Conservation (phyloP, 192 early-diverging fungal genomes). For the Coemansia sp. region DNA sequence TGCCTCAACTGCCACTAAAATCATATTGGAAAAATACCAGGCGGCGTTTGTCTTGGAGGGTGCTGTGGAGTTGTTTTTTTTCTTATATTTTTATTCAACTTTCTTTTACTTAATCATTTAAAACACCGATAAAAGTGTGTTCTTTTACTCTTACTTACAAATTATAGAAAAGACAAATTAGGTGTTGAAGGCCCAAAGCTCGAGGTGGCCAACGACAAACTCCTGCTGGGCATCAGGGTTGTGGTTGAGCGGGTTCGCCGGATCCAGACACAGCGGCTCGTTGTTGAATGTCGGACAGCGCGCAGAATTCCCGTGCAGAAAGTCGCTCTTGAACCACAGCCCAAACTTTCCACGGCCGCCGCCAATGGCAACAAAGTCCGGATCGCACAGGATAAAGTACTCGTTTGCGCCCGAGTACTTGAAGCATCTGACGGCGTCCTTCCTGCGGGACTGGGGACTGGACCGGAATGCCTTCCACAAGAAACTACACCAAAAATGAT, state of each 20-base stretch:
- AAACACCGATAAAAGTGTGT: no score
- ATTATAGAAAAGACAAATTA: no score
- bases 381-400: conserved; percentile 73
- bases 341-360: conserved; percentile 78
- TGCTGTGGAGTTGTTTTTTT: not conserved
- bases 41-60: not conserved
- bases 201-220: conserved; percentile 46
- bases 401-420: conserved; percentile 77
- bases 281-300: conserved; percentile 76
- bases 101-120: not conserved
- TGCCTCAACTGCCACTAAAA: not conserved
- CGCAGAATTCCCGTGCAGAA: conserved; percentile 65
- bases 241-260: conserved; percentile 21
- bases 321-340: conserved; percentile 70
- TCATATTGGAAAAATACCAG: not conserved
- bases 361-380: conserved; percentile 73
- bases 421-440: conserved; percentile 59
- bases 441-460: conserved; percentile 41
- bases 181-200: conserved; percentile 48
- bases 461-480: conserved; percentile 63
- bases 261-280: conserved; percentile 57
- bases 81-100: not conserved
- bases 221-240: conserved; percentile 45
- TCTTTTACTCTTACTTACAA: no score
- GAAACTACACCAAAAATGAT: conserved; percentile 46